Base-by-base conservation (phyloP, 106 monocot species). In the Apostasia ramifera region DNA sequence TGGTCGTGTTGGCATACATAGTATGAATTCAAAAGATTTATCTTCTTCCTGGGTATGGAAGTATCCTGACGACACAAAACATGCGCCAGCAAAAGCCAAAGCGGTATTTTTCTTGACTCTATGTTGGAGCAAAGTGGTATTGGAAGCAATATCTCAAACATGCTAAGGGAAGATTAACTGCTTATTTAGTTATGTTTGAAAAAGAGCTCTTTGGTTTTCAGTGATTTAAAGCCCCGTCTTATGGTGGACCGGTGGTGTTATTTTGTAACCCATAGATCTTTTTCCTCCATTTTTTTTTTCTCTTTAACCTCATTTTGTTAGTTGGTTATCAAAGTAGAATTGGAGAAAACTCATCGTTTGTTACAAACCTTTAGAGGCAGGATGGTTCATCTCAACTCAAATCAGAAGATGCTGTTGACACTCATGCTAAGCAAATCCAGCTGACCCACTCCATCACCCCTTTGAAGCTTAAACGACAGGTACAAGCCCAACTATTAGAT, bases 401-500 rank as follows among this genome's bases (percentile, higher is more conserved):
- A 61, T 70, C 69, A 61, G 58, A 86, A 73, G 69, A 77, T 49
- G 68, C 13, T 71, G 50, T 55, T 38, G 59, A 55, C 15, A 13
- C 59, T 61, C 61, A 72, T 57, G 70, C 10, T 53, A 40, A 53
- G 56, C 75, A 78, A 66, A 54, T 44, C 12, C 47, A 69, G 10
- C 55, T 41, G 63, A 43, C 55, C 26, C 48, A 3, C 59, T 52
- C 49, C 52, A 55, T 73, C 56, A 76, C 65, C 69, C 87, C 77
- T 12, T 59, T 83, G 54, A 83, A 84, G 70, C 67, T 77, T 68
- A 78, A 66, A 72, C 81, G 88, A 15, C 75, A 79, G 88, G 88
- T 88, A 7, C 62, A 66, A 62, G 10, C 63, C 47, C 60, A 53
- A 40, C 40, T 45, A 39, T 61, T 46, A 7, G 38, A 39, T 40